Conservation (phyloP, 2,329 filamentous ascomycete species). For the Paraphaeosphaeria sporulosa region DNA sequence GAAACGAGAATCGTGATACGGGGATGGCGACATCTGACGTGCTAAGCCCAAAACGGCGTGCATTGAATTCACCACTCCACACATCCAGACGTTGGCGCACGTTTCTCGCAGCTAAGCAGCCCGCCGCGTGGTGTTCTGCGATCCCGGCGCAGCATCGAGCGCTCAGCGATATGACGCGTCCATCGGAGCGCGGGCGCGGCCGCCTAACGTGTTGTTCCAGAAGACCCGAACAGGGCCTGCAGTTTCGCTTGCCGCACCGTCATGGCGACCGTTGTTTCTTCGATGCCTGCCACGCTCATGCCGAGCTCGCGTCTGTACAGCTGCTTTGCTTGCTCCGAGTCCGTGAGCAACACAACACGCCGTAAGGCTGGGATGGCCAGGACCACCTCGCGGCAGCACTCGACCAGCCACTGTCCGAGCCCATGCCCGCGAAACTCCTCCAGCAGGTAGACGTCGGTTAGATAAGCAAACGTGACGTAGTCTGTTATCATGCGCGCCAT, state of each 20-base stretch:
- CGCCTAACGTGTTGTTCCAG: neutral
- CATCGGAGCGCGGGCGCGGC: neutral
- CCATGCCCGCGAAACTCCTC: constrained; percentile 60
- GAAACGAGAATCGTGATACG: constrained; percentile 21
- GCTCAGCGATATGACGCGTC: constrained; percentile 10
- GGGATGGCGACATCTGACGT: constrained; percentile 22
- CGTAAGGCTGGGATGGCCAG: constrained; percentile 66
- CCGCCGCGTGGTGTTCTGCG: constrained; percentile 14
- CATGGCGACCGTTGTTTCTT: constrained; percentile 32
- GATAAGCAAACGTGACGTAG: constrained; percentile 71
- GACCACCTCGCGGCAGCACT: constrained; percentile 65
- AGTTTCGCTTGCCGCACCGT: constrained; percentile 32
- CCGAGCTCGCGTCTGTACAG: constrained; percentile 39
- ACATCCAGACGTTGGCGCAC: constrained; percentile 19
- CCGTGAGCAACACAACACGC: constrained; percentile 51
- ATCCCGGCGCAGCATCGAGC: constrained; percentile 6
- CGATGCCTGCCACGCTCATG: constrained; percentile 32
- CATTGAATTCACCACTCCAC: constrained; percentile 24
- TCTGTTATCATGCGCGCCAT: constrained; percentile 73
- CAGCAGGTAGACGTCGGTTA: constrained; percentile 73
- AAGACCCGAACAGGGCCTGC: neutral
- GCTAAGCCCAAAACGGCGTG: constrained; percentile 16
- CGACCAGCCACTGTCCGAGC: constrained; percentile 70
- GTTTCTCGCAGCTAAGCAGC: constrained; percentile 5
- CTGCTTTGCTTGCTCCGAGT: too few species aligned